Base-by-base conservation (phyloP, 345 rosid species). In the Cardiospermum halicacabum region DNA sequence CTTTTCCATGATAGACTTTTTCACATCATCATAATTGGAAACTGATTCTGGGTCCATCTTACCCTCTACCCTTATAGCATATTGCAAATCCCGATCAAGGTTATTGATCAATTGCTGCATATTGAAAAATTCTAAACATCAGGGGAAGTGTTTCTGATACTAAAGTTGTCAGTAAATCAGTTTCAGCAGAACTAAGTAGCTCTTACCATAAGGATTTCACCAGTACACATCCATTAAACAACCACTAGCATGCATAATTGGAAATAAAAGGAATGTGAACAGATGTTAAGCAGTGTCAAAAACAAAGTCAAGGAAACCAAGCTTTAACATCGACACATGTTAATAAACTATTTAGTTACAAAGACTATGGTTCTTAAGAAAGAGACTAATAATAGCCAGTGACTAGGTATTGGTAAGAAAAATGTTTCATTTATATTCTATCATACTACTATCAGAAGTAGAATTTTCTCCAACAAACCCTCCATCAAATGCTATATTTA, bases 11-110 rank as follows among this genome's bases (percentile, higher is more conserved):
- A 93, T 93, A 53, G 81, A 75, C 59, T 78, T 82, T 83, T 84
- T 93, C 77, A 93, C 97, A 66, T 85, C 92, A 68, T 93, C 84
- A 75, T 93, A 93, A 77, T 93, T 90, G 58, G 88, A 78, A 66
- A 93, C 77, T 25, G 86, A 77, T 76, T 86, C 94, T 87, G 80
- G 69, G 56, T 82, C 89, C 97, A 86, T 82, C 82, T 90, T 90
- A 37, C 97, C 96, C 90, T 90, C 98, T 11, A 90, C 98, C 71
- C 69, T 81, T 72, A 93, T 82, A 66, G 98, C 91, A 78, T 93
- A 90, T 77, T 93, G 90, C 78, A 93, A 81, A 82, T 93, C 98
- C 56, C 97, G 88, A 71, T 82, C 95, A 74, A 93, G 96, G 74
- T 93, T 93, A 64, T 77, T 66, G 55, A 93, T 82, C 72, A 92